phyloP scores from a whole-genome alignment of 2,329 filamentous ascomycete species.

The Aspergillus oerlinghausenensis region DNA sequence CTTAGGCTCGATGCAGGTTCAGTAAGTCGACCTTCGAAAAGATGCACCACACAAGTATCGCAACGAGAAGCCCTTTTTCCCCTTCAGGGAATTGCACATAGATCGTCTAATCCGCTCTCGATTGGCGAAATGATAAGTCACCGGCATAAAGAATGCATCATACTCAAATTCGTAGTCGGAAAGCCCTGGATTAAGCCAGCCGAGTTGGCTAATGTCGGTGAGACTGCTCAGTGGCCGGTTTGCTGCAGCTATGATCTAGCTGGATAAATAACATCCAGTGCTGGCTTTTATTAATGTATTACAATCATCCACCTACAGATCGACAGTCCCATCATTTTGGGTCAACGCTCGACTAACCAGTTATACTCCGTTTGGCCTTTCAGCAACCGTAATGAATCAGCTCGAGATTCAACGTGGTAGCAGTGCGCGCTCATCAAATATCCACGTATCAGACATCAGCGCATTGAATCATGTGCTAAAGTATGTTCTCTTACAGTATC shows the following conservation, averaged over 20 bases:
- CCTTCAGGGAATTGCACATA: too few species aligned
- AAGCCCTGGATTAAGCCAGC: not conserved
- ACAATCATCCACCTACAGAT: not conserved
- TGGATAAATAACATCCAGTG: not conserved
- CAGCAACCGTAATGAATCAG: not conserved
- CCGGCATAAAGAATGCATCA: constrained; percentile 1
- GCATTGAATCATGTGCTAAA: not conserved
- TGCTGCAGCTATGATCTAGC: not conserved
- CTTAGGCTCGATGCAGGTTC: not conserved
- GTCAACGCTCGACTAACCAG: not conserved
- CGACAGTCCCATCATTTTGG: not conserved
- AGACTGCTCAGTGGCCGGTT: not conserved
- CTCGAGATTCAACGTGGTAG: not conserved
- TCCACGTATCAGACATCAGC: not conserved
- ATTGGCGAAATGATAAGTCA: constrained; percentile 2
- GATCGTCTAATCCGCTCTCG: not conserved
- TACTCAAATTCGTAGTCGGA: not conserved
- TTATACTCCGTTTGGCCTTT: not conserved
- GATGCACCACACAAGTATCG: not conserved
- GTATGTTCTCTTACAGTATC: not conserved
- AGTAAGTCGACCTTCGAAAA: too few species aligned
- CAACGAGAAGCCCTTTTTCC: too few species aligned
- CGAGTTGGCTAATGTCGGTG: constrained; percentile 2
- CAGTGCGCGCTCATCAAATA: not conserved
- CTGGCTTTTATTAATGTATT: not conserved